These are phyloP conservation scores for Ensete ventricosum DNA, from an alignment of 176 grass and related monocot genomes.

Conservation along the genomic window DNA sequence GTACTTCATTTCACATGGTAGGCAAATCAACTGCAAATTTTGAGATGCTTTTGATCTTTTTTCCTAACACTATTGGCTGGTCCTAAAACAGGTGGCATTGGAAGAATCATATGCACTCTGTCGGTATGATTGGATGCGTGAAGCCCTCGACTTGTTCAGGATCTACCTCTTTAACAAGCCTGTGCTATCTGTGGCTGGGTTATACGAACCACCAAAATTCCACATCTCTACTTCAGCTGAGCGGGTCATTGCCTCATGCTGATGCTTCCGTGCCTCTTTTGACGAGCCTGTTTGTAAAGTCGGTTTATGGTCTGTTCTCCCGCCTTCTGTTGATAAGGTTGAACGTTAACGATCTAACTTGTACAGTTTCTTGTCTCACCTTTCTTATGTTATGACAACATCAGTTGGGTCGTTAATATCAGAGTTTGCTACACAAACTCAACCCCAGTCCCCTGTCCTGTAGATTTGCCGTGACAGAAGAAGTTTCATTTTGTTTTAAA, in stretches of 20 bases:
- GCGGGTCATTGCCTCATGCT: constrained; percentile 1
- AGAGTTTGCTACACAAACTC: no score
- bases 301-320: no score
- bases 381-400: background rate
- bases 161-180: background rate
- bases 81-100: constrained; percentile 31
- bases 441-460: no score
- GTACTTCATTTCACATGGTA: background rate
- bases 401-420: background rate
- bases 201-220: background rate
- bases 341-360: background rate
- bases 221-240: background rate
- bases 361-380: background rate
- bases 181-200: background rate
- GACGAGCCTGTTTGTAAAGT: background rate
- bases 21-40: background rate
- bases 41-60: background rate
- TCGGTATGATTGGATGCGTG: constrained; percentile 68
- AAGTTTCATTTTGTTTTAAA: no score
- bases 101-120: constrained; percentile 37
- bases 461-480: no score
- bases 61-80: background rate
- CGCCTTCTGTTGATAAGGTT: background rate
- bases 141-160: constrained; percentile 38
- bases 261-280: background rate